These are phyloP conservation scores for Xanthoconium separans DNA, from an alignment of 1,284 basidiomycete genomes.

Conservation along the genomic window DNA sequence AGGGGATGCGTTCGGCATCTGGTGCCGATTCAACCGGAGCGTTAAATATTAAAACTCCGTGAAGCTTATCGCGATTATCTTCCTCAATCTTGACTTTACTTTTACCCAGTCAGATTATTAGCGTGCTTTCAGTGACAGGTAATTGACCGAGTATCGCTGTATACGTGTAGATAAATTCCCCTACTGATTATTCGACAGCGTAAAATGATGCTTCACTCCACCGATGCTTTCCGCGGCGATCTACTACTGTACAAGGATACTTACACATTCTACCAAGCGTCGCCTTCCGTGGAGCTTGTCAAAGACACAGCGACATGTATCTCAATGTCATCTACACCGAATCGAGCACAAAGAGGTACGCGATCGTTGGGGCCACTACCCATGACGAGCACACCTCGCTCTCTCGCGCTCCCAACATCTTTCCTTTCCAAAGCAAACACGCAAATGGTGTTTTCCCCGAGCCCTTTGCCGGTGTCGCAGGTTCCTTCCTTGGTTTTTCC, in stretches of 20 bases:
- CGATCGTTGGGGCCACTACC: neutral
- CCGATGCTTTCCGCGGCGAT: constrained; percentile 7
- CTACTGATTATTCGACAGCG: constrained; percentile 4
- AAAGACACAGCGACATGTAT: constrained; percentile 1
- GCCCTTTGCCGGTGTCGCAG: constrained; percentile 25
- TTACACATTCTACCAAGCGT: constrained; percentile 6
- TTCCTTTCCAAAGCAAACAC: constrained; percentile 5
- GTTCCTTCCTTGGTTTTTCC: constrained; percentile 18
- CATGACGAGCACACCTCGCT: constrained; percentile 7
- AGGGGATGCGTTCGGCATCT: constrained; percentile 17
- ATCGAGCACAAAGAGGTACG: constrained; percentile 4
- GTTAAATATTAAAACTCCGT: constrained; percentile 13
- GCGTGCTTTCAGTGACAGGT: constrained; percentile 17
- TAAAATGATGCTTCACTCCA: neutral
- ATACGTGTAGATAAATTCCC: neutral
- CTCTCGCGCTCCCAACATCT: constrained; percentile 15
- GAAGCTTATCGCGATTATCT: neutral
- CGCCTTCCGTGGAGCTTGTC: neutral
- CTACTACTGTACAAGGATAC: constrained; percentile 8
- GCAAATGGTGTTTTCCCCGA: constrained; percentile 28
- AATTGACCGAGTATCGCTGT: neutral
- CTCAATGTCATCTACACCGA: constrained; percentile 15
- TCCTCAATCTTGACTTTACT: neutral
- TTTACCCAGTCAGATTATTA: neutral
- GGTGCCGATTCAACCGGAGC: constrained; percentile 23